Evolutionary conservation across 2,329 filamentous ascomycete species (phyloP).

Genomic region (Trichoderma sp.): DNA sequence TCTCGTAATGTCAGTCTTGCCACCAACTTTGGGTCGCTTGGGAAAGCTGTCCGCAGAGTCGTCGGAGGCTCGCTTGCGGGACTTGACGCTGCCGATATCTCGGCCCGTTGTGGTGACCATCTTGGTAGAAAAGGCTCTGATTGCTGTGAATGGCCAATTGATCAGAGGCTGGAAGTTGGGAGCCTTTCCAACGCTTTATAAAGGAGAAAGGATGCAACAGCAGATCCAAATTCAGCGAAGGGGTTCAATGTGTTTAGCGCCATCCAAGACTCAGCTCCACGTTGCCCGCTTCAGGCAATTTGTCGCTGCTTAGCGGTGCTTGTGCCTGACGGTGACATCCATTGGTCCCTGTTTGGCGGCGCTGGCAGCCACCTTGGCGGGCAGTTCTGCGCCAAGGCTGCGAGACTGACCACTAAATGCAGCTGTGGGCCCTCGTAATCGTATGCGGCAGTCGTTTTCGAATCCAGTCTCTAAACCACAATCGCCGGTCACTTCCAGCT

Average conservation of each 20-base stretch:
- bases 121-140: constrained; percentile 16
- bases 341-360: neutral
- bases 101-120: constrained; percentile 41
- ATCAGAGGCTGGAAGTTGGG: neutral
- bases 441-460: neutral
- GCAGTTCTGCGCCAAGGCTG: neutral
- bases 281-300: neutral
- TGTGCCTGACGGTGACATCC: constrained; percentile 18
- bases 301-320: neutral
- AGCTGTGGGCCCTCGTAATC: constrained; percentile 10
- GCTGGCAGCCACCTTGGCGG: neutral
- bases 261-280: neutral
- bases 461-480: neutral
- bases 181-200: constrained; percentile 1
- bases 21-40: constrained; percentile 53
- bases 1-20: constrained; percentile 75
- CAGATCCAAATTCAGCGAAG: constrained; percentile 9
- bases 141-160: neutral
- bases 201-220: neutral
- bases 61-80: constrained; percentile 51
- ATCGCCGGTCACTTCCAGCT: neutral
- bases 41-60: constrained; percentile 43
- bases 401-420: neutral
- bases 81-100: constrained; percentile 40
- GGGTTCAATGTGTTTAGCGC: neutral